Base-by-base conservation (phyloP, 805 yeast genomes). In the Candida peoriensis region DNA sequence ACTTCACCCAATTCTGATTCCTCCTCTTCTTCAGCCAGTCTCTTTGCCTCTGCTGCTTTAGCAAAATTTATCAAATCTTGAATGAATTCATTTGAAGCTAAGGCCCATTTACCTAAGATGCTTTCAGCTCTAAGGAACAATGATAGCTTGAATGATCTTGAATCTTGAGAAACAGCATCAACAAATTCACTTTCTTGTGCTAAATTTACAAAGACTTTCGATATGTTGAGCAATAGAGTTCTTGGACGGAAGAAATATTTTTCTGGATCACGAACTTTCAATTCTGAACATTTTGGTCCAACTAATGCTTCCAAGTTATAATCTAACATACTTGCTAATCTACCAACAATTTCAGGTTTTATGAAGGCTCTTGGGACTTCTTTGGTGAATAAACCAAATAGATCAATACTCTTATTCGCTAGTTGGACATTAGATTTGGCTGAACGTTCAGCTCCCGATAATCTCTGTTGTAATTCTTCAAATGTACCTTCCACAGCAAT, bases 271-370 rank as follows among this genome's bases (percentile, higher is more conserved):
- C 72, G 70, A 20, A 93, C 98, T 53, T 85, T 87, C 48, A 93
- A 72, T 33, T 83, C 88, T 8, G 89, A 75, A 63, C 96, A 89
- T 54, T 83, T 82, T 12, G 97, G 97, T 1, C 99, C 99, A 18
- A 88, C 97, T 59, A 93, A 67, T n/a, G 90, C 87, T 32, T 78
- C 83, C 42, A 93, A 65, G 55, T 93, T 93, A 61, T 89, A 90
- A 62, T 93, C 83, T 55, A 93, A 67, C 99, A 93, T 93, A 30
- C 95, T 88, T 0, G 98, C 95, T 43, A 93, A 66, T 58, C 98
- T 73, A 50, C 88, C 96, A 27, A 90, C 96, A 50, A 93, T 79
- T 60, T 93, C 98, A 2, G 85, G 77, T 28, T 86, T 81, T 4
- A 78, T 76, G 61, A 93, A 93, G 0, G 95, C 90, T 33, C 66